Conservation (phyloP, 2,329 filamentous ascomycete species). For the Colletotrichum acutatum region DNA sequence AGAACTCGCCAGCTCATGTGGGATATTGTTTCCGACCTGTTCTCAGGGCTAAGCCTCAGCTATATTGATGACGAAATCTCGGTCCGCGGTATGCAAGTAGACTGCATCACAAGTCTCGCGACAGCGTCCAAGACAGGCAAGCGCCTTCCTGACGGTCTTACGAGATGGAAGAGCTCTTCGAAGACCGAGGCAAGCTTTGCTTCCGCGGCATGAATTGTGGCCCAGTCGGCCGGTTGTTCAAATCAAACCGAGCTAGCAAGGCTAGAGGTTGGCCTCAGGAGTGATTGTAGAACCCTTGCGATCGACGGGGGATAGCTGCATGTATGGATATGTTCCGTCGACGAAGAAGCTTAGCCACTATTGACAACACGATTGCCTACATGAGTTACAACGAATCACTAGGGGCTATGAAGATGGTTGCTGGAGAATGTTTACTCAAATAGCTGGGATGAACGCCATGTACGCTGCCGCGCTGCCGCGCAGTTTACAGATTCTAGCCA, state of each 20-base stretch:
- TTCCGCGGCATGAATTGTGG: not conserved
- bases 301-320: no score
- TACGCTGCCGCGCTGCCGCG: not conserved
- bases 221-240: not conserved
- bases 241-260: not conserved
- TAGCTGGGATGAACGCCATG: conserved; percentile 12
- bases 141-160: not conserved
- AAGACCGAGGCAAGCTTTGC: not conserved
- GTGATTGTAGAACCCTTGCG: no score
- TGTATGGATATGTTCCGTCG: no score
- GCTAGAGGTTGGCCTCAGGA: not conserved
- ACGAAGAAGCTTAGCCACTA: not conserved
- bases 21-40: not conserved
- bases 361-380: not conserved
- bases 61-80: not conserved
- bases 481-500: not conserved
- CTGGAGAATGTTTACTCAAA: not conserved
- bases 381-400: not conserved
- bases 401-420: not conserved
- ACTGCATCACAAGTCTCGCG: not conserved
- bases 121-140: not conserved
- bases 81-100: not conserved
- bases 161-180: not conserved
- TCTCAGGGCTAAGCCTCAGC: not conserved
- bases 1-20: not conserved